A percentile compares a stretch with the other conserved stretches of the same genome.
Evolutionary conservation across 768 basidiomycete genomes (phyloP).

Genomic region (Fistulinella prunicolor): DNA sequence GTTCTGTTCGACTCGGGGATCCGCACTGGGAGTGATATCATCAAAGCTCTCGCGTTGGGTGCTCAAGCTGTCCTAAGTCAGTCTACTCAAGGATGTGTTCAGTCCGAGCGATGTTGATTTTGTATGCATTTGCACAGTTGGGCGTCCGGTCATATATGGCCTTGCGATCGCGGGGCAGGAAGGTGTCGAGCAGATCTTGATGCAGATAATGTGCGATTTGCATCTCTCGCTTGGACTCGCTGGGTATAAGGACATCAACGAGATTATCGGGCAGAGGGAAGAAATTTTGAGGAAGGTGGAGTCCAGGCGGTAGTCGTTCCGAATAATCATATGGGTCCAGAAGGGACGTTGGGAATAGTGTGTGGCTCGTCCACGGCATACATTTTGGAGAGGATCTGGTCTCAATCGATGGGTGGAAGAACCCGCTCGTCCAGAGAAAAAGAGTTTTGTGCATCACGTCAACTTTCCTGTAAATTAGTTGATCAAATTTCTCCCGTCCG

Average conservation of each 20-base stretch:
- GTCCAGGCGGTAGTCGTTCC: too few relatives aligned
- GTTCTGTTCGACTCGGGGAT: conserved; percentile 73
- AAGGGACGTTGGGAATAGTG: too few relatives aligned
- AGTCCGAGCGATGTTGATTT: neutral
- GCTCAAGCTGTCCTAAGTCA: conserved; percentile 76
- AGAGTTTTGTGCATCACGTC: too few relatives aligned
- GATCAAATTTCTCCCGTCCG: too few relatives aligned
- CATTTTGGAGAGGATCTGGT: too few relatives aligned
- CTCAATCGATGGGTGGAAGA: too few relatives aligned
- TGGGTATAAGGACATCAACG: conserved; percentile 56
- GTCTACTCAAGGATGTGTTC: conserved; percentile 24
- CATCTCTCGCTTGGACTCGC: conserved; percentile 61
- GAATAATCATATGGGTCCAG: too few relatives aligned
- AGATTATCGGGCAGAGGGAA: conserved; percentile 55
- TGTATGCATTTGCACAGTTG: conserved; percentile 42
- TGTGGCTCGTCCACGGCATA: too few relatives aligned
- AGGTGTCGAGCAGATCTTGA: conserved; percentile 74
- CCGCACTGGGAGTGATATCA: conserved; percentile 76
- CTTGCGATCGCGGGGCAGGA: conserved; percentile 65
- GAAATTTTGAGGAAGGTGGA: conserved; percentile 22
- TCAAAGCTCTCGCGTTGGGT: conserved; percentile 83
- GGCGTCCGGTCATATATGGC: conserved; percentile 71
- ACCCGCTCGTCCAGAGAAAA: too few relatives aligned
- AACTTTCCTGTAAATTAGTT: too few relatives aligned
- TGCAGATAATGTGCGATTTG: conserved; percentile 63